Evolutionary conservation across 352 stramenopile genomes (phyloP).

Genomic region (Phytophthora pisi): DNA sequence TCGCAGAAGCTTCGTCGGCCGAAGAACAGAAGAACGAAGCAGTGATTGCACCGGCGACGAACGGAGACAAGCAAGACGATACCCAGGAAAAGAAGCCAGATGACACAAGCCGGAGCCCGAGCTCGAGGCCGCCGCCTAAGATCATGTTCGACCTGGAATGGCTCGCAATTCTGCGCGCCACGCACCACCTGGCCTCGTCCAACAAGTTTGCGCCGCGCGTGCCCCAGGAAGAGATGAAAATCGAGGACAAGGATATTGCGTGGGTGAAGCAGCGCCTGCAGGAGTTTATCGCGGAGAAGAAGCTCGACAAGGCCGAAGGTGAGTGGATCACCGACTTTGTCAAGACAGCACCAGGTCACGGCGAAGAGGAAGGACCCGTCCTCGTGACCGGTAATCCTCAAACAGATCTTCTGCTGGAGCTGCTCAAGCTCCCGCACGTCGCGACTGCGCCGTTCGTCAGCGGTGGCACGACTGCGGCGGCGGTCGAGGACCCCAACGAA

Average conservation of each 20-base stretch:
- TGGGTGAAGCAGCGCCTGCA: conserved; percentile 65
- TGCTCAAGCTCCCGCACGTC: conserved; percentile 94
- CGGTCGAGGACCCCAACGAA: conserved; percentile 57
- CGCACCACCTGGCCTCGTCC: conserved; percentile 86
- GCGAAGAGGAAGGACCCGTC: conserved; percentile 41
- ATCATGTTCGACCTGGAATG: conserved; percentile 96
- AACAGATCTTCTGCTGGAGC: conserved; percentile 93
- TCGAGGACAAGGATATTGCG: conserved; percentile 79
- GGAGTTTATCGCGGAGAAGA: conserved; percentile 62
- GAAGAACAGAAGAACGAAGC: conserved; percentile 7
- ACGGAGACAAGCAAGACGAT: conserved; percentile 13
- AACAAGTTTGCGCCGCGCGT: conserved; percentile 71
- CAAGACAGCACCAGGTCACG: conserved; percentile 72
- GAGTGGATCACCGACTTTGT: conserved; percentile 86
- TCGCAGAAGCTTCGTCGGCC: neutral
- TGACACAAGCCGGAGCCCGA: conserved; percentile 2
- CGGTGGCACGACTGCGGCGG: conserved; percentile 4
- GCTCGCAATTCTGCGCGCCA: conserved; percentile 93
- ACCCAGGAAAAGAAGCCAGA: conserved; percentile 4
- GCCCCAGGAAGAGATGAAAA: conserved; percentile 72
- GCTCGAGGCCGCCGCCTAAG: conserved; percentile 36
- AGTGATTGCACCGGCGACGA: neutral
- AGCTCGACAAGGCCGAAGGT: conserved; percentile 47
- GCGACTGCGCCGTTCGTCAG: conserved; percentile 91
- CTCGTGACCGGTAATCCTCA: conserved; percentile 91